phyloP scores from a whole-genome alignment of 108 stramenopile genomes.

The Parietichytrium sp. region DNA sequence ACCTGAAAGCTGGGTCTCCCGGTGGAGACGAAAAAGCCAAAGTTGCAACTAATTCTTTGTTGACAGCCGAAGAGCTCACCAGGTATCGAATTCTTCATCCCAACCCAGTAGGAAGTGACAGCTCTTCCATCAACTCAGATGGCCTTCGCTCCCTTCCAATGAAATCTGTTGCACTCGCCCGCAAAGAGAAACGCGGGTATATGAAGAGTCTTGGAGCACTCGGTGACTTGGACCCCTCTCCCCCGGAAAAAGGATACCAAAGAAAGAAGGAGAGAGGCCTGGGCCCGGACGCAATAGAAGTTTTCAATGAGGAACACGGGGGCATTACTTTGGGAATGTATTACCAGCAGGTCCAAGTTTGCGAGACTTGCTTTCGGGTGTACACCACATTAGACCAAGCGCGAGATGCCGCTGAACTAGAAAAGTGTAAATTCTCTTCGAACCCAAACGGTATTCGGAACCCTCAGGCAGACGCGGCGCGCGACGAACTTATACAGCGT shows the following conservation, averaged over 20 bases:
- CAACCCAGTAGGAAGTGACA: too few species aligned
- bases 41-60: too few species aligned
- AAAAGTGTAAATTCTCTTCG: not conserved
- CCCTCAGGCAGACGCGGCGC: not conserved
- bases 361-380: not conserved
- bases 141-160: not conserved
- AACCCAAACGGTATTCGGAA: too few species aligned
- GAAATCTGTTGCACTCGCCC: slow-evolving; percentile 13
- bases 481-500: not conserved
- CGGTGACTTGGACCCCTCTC: not conserved
- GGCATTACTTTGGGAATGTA: not conserved
- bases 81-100: too few species aligned
- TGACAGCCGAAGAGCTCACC: too few species aligned
- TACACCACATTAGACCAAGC: slow-evolving; percentile 3
- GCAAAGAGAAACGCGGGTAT: not conserved
- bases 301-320: slow-evolving; percentile 8
- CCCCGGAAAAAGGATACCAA: too few species aligned
- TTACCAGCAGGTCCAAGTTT: not conserved
- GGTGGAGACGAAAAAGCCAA: too few species aligned
- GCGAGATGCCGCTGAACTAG: not conserved
- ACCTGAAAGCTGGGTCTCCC: not conserved
- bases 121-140: too few species aligned
- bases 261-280: too few species aligned
- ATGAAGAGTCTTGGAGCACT: not conserved
- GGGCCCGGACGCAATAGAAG: not conserved